Evolutionary conservation across 768 basidiomycete genomes (phyloP).

Genomic region (Hygrophorus russula): DNA sequence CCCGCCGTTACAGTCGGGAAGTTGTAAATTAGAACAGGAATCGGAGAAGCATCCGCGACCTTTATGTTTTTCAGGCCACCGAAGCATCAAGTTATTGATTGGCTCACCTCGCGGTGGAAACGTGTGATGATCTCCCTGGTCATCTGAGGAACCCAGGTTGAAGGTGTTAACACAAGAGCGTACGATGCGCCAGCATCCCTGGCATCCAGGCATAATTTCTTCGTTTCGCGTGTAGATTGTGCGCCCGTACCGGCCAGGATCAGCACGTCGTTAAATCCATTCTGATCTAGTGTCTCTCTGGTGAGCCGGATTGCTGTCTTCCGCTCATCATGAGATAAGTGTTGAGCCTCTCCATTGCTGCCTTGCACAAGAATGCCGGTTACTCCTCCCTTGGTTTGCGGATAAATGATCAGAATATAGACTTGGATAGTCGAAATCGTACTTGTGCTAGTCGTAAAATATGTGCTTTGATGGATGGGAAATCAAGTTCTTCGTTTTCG

Average conservation of each 20-base stretch:
- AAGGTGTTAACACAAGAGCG: slow-evolving; percentile 65
- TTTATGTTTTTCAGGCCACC: slow-evolving; percentile 13
- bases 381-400: slow-evolving; percentile 47
- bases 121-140: slow-evolving; percentile 47
- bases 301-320: slow-evolving; percentile 52
- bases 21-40: slow-evolving; percentile 77
- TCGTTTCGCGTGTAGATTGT: slow-evolving; percentile 68
- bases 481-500: slow-evolving; percentile 59
- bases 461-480: slow-evolving; percentile 55
- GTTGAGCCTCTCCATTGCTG: slow-evolving; percentile 68
- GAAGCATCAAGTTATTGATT: background rate
- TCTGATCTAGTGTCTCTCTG: slow-evolving; percentile 59
- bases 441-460: slow-evolving; percentile 66
- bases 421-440: slow-evolving; percentile 13
- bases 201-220: slow-evolving; percentile 57
- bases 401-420: slow-evolving; percentile 8
- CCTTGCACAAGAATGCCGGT: slow-evolving; percentile 67
- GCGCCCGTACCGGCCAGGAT: slow-evolving; percentile 82
- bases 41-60: slow-evolving; percentile 60
- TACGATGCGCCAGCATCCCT: slow-evolving; percentile 76
- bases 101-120: slow-evolving; percentile 51
- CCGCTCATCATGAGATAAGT: slow-evolving; percentile 63
- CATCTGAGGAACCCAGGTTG: slow-evolving; percentile 61
- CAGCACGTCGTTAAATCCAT: slow-evolving; percentile 54
- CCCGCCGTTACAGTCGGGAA: slow-evolving; percentile 77